These are phyloP conservation scores for Withania somnifera DNA, from an alignment of 305 asterid species.

Conservation along the genomic window DNA sequence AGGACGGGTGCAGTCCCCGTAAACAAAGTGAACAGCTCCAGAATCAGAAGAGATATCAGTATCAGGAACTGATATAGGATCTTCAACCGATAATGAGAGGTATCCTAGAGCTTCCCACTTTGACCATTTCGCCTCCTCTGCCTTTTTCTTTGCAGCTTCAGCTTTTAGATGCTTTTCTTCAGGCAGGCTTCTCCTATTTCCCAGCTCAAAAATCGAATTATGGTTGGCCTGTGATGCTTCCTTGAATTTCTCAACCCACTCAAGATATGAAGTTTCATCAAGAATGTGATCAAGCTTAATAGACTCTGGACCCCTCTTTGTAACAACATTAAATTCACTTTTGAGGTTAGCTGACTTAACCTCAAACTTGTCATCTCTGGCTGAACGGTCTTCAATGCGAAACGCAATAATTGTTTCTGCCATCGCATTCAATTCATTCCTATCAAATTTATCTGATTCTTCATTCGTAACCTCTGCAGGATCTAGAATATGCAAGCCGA, in stretches of 20 bases:
- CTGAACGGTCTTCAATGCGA: constrained; percentile 35
- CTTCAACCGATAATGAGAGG: constrained; percentile 49
- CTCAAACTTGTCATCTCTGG: constrained; percentile 48
- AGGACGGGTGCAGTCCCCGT: constrained; percentile 92
- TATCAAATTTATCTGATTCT: constrained; percentile 37
- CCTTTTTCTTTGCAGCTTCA: constrained; percentile 63
- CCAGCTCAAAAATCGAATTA: constrained; percentile 23
- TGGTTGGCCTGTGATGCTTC: constrained; percentile 34
- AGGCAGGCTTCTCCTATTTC: constrained; percentile 32
- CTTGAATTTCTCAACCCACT: constrained; percentile 87
- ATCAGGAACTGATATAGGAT: constrained; percentile 35
- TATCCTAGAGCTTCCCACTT: constrained; percentile 91
- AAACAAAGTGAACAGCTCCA: constrained; percentile 67
- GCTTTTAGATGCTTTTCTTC: constrained; percentile 55
- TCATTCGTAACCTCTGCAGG: constrained; percentile 37
- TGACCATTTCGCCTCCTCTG: constrained; percentile 58
- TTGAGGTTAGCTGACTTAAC: constrained; percentile 35
- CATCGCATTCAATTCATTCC: constrained; percentile 34
- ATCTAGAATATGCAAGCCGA: constrained; percentile 75
- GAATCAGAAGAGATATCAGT: constrained; percentile 45
- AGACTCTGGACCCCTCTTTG: constrained; percentile 30
- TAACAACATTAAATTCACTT: constrained; percentile 27
- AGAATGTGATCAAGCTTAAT: constrained; percentile 43
- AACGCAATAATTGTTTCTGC: constrained; percentile 54
- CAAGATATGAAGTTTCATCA: constrained; percentile 71